Evolutionary conservation across 768 basidiomycete genomes (phyloP), one percentile per base, ranked within the genome.

Genomic region (Termitomyces sp.): DNA sequence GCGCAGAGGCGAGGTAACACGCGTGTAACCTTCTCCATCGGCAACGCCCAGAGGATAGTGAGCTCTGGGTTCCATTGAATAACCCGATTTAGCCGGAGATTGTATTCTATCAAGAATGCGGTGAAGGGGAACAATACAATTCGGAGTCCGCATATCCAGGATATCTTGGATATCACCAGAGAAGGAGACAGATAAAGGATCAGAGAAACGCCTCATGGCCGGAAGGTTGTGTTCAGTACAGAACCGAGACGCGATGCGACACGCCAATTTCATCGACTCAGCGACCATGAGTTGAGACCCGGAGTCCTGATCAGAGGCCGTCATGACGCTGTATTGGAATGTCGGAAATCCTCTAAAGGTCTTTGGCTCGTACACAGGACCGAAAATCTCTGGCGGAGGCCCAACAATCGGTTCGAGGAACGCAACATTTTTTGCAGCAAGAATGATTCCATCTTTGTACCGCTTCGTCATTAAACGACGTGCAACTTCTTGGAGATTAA

Each of bases 1-100:
- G 41, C 97, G 82, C 43, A 99, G 73, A 0, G 97, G 97, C 5
- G 89, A 92, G 9, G 97, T 98, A 9, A 82, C 84, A 21, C 90
- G 83, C 17, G 80, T 72, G 68, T 99, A 99, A 4, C 95, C 95
- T 60, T 89, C 88, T 41, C 82, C 82, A 2, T 82, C 80, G 3
- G 77, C 75, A n/a, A 92, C 68, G 0, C 89, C 93, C 63, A 98
- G 69, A 5, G 69, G 67, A 77, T 76, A 85, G 66, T 98, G 95
- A 46, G 72, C 78, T 16, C 72, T 76, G 0, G 90, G 85, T 43
- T 77, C 73, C 41, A 86, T 67, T 0, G 76, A 72, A 65, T 85
- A 83, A 17, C 66, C 68, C 0, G 75, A 79, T 0, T 68, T 50
- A 1, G 78, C 68, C 9, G 73, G 63, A 16, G 68, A 62, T 4